Evolutionary conservation across 1,284 basidiomycete genomes (phyloP), one percentile per base, ranked within the genome.

Genomic region (Malassezia yamatoensis): DNA sequence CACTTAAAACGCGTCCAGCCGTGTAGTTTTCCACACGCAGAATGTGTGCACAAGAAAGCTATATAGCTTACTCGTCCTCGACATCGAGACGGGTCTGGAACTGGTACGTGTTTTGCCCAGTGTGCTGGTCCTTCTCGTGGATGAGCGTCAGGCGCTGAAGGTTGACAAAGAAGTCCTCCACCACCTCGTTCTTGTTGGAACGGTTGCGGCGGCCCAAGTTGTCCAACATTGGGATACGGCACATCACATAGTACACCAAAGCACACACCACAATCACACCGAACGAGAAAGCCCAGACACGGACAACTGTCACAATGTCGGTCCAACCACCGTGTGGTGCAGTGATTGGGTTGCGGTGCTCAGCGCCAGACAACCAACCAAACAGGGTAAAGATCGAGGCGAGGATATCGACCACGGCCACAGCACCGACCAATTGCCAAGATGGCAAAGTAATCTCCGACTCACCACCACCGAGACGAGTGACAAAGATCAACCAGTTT

Each of bases 401-500:
- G 53, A 81, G 72, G 53, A 79, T 75, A 63, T 81, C 80, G 59
- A 81, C 79, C 51, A 75, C 78, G 8, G 79, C 64, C 37, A 81
- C 78, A 44, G 80, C 80, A 50, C 75, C 79, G 45, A 79, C 70
- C 4, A 80, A 75, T 67, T 80, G 78, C 76, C 76, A 79, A 16
- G 78, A 78, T 38, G 79, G 79, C 49, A 72, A 75, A 7, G 78
- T 78, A 57, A 78, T 63, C 61, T 70, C 68, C 29, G 67, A 70
- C 65, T 66, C 68, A 41, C 70, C 65, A 47, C 61, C 60, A 55
- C 75, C 69, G 41, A 77, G 71, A 53, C 77, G 76, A 18, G 78
- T 79, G 60, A 79, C 76, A 65, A 79, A 80, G 63, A 81, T 81
- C 49, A 81, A 66, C 80, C 80, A 81, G 63, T 77, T 78, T 68